Conservation (phyloP, 495 filamentous ascomycete species). For the Aspergillus nidulans region DNA sequence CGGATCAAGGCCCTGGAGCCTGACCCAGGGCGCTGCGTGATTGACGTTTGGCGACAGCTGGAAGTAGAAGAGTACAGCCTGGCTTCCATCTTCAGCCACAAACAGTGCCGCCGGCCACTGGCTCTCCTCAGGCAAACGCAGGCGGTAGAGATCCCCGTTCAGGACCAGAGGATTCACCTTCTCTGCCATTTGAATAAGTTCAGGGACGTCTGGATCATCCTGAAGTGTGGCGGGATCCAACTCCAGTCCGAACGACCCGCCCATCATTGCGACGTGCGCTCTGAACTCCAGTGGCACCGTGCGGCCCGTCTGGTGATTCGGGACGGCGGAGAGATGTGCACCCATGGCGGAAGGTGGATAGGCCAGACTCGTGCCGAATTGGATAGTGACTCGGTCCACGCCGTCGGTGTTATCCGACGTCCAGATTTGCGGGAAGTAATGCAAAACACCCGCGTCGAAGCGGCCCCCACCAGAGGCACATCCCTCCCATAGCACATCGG, state of each 20-base stretch:
- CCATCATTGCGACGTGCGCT: conserved; percentile 54
- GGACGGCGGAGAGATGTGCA: conserved; percentile 51
- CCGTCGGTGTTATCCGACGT: conserved; percentile 54
- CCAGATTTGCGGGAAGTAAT: conserved; percentile 57
- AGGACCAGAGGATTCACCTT: conserved; percentile 49
- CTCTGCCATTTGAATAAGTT: conserved; percentile 41
- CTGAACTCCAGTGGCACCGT: conserved; percentile 47
- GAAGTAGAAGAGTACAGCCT: conserved; percentile 48
- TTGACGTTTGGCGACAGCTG: conserved; percentile 42
- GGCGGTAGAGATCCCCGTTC: conserved; percentile 46
- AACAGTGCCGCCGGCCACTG: conserved; percentile 54
- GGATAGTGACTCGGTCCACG: conserved; percentile 48
- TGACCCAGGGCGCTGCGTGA: conserved; percentile 38
- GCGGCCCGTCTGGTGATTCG: conserved; percentile 47
- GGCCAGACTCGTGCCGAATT: conserved; percentile 49
- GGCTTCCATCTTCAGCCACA: conserved; percentile 36
- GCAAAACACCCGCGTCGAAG: conserved; percentile 51
- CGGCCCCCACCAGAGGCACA: conserved; percentile 53
- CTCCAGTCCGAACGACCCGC: conserved; percentile 53
- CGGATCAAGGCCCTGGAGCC: conserved; percentile 43
- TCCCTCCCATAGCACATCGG: conserved; percentile 54
- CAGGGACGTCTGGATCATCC: conserved; percentile 39
- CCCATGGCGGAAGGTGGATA: conserved; percentile 55
- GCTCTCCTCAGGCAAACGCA: conserved; percentile 48
- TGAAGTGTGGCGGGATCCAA: conserved; percentile 42